These are phyloP conservation scores for Lagenidium giganteum DNA, from an alignment of 352 stramenopile species.

Conservation along the genomic window DNA sequence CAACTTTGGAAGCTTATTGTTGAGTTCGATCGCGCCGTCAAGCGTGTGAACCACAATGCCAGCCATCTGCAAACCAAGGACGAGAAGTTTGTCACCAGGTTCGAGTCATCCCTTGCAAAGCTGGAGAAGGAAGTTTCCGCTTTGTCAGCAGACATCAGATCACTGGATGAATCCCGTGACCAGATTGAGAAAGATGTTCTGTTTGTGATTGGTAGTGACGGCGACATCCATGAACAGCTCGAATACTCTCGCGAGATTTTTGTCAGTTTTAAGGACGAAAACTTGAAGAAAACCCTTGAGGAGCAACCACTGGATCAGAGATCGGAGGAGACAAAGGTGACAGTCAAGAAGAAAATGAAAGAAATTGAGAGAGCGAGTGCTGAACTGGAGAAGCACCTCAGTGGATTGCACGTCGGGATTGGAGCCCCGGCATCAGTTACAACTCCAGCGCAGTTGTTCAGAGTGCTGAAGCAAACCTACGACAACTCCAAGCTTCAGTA, in stretches of 20 bases:
- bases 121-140: constrained; percentile 29
- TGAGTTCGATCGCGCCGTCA: constrained; percentile 58
- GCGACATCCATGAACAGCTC: constrained; percentile 70
- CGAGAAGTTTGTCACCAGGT: constrained; percentile 19
- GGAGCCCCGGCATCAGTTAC: constrained; percentile 12
- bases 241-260: constrained; percentile 68
- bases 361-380: constrained; percentile 46
- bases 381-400: constrained; percentile 46
- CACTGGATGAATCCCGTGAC: constrained; percentile 46
- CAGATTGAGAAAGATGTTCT: constrained; percentile 66
- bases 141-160: constrained; percentile 49
- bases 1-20: constrained; percentile 70
- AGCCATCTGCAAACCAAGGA: constrained; percentile 36
- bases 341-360: constrained; percentile 38
- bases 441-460: constrained; percentile 45
- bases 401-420: too few relatives aligned
- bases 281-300: constrained; percentile 51
- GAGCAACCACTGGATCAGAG: constrained; percentile 64
- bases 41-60: constrained; percentile 37
- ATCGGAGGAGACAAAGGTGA: constrained; percentile 47
- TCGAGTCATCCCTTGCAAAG: constrained; percentile 14
- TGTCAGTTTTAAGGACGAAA: constrained; percentile 61
- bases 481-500: constrained; percentile 75
- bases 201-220: constrained; percentile 74
- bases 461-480: constrained; percentile 69